Evolutionary conservation across 805 yeast species (phyloP).

Genomic region (Saccharomycopsis malanga): DNA sequence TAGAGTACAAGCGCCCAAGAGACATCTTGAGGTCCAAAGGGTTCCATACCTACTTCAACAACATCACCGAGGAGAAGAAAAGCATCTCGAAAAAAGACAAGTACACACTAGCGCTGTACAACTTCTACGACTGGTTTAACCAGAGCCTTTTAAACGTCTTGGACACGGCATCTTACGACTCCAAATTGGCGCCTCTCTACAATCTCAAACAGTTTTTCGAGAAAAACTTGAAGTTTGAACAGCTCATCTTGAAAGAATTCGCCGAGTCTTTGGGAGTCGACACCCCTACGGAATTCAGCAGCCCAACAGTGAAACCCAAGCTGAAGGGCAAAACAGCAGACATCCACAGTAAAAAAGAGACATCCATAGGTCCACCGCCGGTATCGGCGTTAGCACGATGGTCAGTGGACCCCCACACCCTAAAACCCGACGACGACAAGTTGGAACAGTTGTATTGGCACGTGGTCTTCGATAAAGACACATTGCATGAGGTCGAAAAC

Average conservation of each 20-base stretch:
- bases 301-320: background rate
- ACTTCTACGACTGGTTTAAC: constrained; percentile 39
- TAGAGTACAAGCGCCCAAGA: constrained; percentile 39
- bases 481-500: constrained; percentile 32
- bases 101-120: constrained; percentile 34
- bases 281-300: background rate
- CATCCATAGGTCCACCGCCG: background rate
- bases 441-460: constrained; percentile 41
- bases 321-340: background rate
- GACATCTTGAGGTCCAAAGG: constrained; percentile 45
- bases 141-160: constrained; percentile 29
- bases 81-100: constrained; percentile 32
- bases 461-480: constrained; percentile 28
- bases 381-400: background rate
- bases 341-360: background rate
- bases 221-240: constrained; percentile 39
- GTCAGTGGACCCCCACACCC: background rate
- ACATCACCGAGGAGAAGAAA: constrained; percentile 37
- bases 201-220: constrained; percentile 53
- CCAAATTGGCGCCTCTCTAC: constrained; percentile 43
- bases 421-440: constrained; percentile 20
- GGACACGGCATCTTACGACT: constrained; percentile 34
- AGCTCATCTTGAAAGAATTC: constrained; percentile 14
- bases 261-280: constrained; percentile 13
- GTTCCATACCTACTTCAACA: constrained; percentile 42